Percentiles rank a stretch among this genome's conserved stretches.
These are phyloP conservation scores for Rhodotorula sphaerocarpa DNA, from an alignment of 768 basidiomycete genomes.

Conservation along the genomic window DNA sequence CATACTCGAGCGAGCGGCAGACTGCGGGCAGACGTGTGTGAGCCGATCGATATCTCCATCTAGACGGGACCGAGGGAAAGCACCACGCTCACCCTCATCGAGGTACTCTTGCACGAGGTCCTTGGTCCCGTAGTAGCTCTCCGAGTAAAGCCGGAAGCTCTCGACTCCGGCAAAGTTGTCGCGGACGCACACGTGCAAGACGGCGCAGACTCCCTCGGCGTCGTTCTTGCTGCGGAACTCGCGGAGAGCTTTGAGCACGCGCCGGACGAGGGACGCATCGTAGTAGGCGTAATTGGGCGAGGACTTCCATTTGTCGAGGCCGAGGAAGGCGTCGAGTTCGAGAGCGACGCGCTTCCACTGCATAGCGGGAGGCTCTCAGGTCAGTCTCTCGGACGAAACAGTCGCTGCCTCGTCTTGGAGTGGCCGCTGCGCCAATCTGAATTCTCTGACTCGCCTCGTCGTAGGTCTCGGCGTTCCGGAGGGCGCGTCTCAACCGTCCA, in stretches of 20 bases:
- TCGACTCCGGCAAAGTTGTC: slow-evolving; percentile 91
- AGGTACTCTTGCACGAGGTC: slow-evolving; percentile 60
- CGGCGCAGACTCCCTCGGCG: slow-evolving; percentile 73
- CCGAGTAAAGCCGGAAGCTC: slow-evolving; percentile 60
- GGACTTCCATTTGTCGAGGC: slow-evolving; percentile 84
- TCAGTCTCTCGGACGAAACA: no score
- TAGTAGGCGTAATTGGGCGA: slow-evolving; percentile 79
- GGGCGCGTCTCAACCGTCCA: slow-evolving; percentile 62
- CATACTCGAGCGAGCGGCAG: slow-evolving; percentile 62
- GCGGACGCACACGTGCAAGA: slow-evolving; percentile 81
- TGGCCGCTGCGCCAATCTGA: no score
- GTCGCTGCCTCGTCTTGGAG: no score
- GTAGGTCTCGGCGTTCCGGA: slow-evolving; percentile 68
- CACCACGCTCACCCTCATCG: slow-evolving; percentile 28
- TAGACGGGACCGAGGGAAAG: background rate
- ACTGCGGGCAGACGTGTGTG: slow-evolving; percentile 54
- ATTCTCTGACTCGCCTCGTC: slow-evolving; percentile 52
- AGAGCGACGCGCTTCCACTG: slow-evolving; percentile 73
- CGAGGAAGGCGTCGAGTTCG: slow-evolving; percentile 64
- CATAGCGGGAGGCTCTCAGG: no score
- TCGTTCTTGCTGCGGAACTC: slow-evolving; percentile 65
- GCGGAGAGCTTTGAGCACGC: slow-evolving; percentile 31
- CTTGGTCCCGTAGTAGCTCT: slow-evolving; percentile 92
- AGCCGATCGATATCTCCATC: no score
- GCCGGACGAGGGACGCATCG: slow-evolving; percentile 70